Conservation (phyloP, 2,329 filamentous ascomycete species). For the Elsinoe necatrix region DNA sequence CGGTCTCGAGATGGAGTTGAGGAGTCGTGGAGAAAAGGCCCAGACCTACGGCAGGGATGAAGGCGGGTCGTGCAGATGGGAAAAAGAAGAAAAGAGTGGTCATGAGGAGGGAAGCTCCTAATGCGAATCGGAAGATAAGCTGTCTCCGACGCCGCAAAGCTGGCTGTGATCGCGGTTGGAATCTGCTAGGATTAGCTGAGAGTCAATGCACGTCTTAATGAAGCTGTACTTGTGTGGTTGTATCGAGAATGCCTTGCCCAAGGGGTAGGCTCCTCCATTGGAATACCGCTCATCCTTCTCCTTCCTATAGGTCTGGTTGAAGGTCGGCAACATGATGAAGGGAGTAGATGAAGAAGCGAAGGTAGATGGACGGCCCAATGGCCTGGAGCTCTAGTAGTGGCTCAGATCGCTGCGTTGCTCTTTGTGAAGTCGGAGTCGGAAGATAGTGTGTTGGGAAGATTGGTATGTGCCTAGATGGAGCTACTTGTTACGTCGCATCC, state of each 20-base stretch:
- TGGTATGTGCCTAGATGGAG: background rate
- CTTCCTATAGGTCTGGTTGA: constrained; percentile 7
- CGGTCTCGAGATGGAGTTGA: constrained; percentile 77
- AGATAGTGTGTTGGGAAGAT: background rate
- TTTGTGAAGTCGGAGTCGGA: background rate
- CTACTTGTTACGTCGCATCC: constrained; percentile 8
- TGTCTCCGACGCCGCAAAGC: constrained; percentile 65
- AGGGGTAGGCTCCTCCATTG: constrained; percentile 20
- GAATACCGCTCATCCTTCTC: constrained; percentile 18
- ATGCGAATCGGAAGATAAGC: constrained; percentile 59
- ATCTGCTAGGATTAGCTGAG: constrained; percentile 46
- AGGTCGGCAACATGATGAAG: constrained; percentile 12
- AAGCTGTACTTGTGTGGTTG: constrained; percentile 19
- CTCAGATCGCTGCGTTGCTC: background rate
- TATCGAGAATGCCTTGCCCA: constrained; percentile 19
- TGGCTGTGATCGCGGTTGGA: constrained; percentile 72
- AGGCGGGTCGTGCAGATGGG: constrained; percentile 58
- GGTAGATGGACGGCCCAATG: background rate
- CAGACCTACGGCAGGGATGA: constrained; percentile 56
- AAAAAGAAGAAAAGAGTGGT: constrained; percentile 63
- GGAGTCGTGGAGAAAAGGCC: constrained; percentile 55
- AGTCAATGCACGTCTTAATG: background rate
- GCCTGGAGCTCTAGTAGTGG: background rate
- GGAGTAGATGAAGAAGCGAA: background rate
- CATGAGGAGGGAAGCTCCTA: constrained; percentile 47